Base-by-base conservation (phyloP, 2,329 filamentous ascomycete genomes). In the Amesomyces nigricolor region DNA sequence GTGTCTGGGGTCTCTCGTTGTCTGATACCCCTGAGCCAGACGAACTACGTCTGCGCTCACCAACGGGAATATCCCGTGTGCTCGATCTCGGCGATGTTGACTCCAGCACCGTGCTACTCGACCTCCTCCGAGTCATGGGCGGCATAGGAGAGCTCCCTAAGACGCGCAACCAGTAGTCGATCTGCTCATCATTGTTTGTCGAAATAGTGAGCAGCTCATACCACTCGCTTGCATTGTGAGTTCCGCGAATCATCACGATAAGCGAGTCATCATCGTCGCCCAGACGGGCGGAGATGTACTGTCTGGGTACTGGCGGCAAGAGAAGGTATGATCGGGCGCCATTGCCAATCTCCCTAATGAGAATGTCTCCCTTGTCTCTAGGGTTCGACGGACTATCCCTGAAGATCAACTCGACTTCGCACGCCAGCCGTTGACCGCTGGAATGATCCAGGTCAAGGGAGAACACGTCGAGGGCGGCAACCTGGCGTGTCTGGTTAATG, bases 381-480 rank as follows among this genome's bases (percentile, higher is more conserved):
- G 80, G 77, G 47, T 82, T 80, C n/a, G 80, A 77, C 22, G 83
- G 77, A 63, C 89, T 89, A 66, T 97, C 92, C 66, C 94, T 83
- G 61, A 92, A 81, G 13, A 97, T 79, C 30, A 99, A 69, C 68
- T 99, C 94, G 14, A 96, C 83, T 63, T 88, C 88, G 67, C 94
- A 96, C 64, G 90, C 89, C 44, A 99, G 79, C 58, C 91, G 80
- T 68, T 97, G 92, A 2, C 92, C 91, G 65, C 83, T 96, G 1
- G 92, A 95, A 70, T 99, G 94, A 49, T 81, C 79, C 13, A 99
- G 72, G 58, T 91, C 86, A 63, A 99, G 78, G 55, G 88, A 87
- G 68, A 99, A 99, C 63, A 87, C 84, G 69, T 99, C 94, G 65
- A 95, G 87, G 45, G 92, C 91, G 61, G 83, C 86, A 42, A 99